Evolutionary conservation across 2,329 filamentous ascomycete genomes (phyloP), one percentile per base, ranked within the genome.

Genomic region (Cercospora brassicicola): DNA sequence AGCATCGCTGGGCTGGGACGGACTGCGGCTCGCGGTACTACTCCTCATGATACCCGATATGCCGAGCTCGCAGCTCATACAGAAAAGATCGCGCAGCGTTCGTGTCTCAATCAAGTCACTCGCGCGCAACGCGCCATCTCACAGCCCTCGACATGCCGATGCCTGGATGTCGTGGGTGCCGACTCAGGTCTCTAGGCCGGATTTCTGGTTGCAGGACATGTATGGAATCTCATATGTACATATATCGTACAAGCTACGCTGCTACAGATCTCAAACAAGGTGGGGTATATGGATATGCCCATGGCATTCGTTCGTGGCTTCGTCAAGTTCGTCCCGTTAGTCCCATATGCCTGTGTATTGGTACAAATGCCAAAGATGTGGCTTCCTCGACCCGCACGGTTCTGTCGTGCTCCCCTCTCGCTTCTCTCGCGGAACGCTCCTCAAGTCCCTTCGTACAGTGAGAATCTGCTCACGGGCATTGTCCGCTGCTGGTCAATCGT

Each of bases 371-470:
- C 20, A 15, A 30, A 55, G 15, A 6, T 15, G 15, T 11, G 23
- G 23, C 23, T 5, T 28, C 48, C 48, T 51, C 10, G 42, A 31
- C 48, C 23, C 28, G 39, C 59, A 62, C 39, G 13, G 59, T 62
- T 13, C 33, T 62, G 59, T 48, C 28, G 39, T 62, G 59, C 59
- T 51, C 18, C 18, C 5, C 15, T 31, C 2, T 5, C n/a, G 26
- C 31, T 33, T 59, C 23, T 57, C 30, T 39, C 33, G 55, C 55
- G 6, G 15, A 57, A 18, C 15, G 55, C 26, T 57, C 23, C 33
- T 45, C 20, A 61, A 20, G 59, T 62, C 42, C 59, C 59, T 48
- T 62, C 59, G 18, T 62, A 62, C 15, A 51, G 39, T 30, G 59
- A 62, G 26, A 62, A 62, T 23, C 59, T 62, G 26, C 36, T 51